These are phyloP conservation scores for Diutina mesorugosa DNA, from an alignment of 1,139 yeast species.

Conservation along the genomic window DNA sequence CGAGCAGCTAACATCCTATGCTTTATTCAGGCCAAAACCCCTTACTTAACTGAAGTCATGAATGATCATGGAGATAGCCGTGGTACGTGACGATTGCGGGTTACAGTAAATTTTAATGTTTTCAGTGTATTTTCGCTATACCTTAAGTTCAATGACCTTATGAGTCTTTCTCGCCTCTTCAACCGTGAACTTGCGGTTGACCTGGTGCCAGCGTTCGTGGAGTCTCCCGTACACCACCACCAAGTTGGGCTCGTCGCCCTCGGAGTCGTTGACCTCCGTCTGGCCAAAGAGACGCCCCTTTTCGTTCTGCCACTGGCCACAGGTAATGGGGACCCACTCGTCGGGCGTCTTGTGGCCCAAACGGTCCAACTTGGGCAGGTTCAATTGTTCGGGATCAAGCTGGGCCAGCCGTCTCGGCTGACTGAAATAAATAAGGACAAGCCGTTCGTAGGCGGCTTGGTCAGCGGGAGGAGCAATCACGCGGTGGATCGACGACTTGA, in stretches of 20 bases:
- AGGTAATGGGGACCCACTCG: constrained; percentile 25
- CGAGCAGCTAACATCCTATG: too few relatives aligned
- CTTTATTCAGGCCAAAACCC: too few relatives aligned
- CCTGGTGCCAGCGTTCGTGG: constrained; percentile 31
- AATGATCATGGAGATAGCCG: too few relatives aligned
- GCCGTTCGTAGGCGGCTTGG: constrained; percentile 22
- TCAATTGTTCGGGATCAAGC: constrained; percentile 26
- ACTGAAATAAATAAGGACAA: constrained; percentile 32
- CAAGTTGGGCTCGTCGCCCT: constrained; percentile 25
- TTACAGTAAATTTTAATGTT: too few relatives aligned
- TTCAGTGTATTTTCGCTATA: neutral
- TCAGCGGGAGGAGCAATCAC: constrained; percentile 34
- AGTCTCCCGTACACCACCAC: constrained; percentile 24
- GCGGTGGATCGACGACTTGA: constrained; percentile 34
- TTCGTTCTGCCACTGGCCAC: constrained; percentile 25
- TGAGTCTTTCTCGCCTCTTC: constrained; percentile 11
- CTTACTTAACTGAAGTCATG: too few relatives aligned
- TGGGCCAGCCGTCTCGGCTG: constrained; percentile 18
- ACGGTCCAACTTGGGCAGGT: constrained; percentile 21
- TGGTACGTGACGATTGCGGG: too few relatives aligned
- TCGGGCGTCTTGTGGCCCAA: constrained; percentile 16
- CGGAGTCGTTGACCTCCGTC: constrained; percentile 10
- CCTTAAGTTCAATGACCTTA: constrained; percentile 7
- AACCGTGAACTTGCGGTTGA: constrained; percentile 8
- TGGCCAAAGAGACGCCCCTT: constrained; percentile 29